Percentiles rank a stretch among this genome's conserved stretches.
These are phyloP conservation scores for Globisporangium perplexum DNA, from an alignment of 352 stramenopile genomes.

Conservation along the genomic window DNA sequence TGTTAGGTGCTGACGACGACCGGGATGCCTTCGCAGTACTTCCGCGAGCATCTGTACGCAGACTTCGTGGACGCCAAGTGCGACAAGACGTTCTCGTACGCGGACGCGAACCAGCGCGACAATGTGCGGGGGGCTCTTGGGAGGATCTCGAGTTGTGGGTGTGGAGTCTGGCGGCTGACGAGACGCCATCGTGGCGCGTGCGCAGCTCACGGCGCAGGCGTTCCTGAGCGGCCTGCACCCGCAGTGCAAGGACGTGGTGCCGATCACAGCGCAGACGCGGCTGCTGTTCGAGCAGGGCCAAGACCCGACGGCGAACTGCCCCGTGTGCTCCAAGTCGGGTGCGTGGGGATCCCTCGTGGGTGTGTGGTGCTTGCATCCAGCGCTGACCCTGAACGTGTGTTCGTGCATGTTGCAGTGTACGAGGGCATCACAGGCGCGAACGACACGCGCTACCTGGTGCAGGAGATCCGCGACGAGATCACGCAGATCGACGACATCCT, in stretches of 20 bases:
- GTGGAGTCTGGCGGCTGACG: background rate
- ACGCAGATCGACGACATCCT: slow-evolving; percentile 53
- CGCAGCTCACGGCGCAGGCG: slow-evolving; percentile 51
- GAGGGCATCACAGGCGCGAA: slow-evolving; percentile 60
- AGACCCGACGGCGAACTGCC: slow-evolving; percentile 57
- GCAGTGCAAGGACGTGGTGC: slow-evolving; percentile 43
- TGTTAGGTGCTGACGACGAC: background rate
- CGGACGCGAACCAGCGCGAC: slow-evolving; percentile 68
- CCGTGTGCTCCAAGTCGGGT: slow-evolving; percentile 60
- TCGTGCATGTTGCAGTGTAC: slow-evolving; percentile 35
- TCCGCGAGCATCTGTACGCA: slow-evolving; percentile 56
- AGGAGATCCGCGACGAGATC: slow-evolving; percentile 51
- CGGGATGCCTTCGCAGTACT: slow-evolving; percentile 36
- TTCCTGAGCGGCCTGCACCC: slow-evolving; percentile 55
- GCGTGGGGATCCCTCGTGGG: background rate
- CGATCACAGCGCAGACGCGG: slow-evolving; percentile 47
- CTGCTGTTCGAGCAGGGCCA: slow-evolving; percentile 74
- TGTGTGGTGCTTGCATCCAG: background rate
- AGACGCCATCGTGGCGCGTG: background rate
- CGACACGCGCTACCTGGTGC: slow-evolving; percentile 47
- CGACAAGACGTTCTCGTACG: slow-evolving; percentile 57
- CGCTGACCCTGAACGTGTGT: background rate
- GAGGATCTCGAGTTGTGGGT: no score
- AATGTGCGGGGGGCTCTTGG: slow-evolving; percentile 27
- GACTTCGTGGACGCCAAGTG: slow-evolving; percentile 53